A percentile compares a stretch with the other conserved stretches of the same genome.
Evolutionary conservation across 805 yeast genomes (phyloP).

Genomic region (Candida parachauliodes): DNA sequence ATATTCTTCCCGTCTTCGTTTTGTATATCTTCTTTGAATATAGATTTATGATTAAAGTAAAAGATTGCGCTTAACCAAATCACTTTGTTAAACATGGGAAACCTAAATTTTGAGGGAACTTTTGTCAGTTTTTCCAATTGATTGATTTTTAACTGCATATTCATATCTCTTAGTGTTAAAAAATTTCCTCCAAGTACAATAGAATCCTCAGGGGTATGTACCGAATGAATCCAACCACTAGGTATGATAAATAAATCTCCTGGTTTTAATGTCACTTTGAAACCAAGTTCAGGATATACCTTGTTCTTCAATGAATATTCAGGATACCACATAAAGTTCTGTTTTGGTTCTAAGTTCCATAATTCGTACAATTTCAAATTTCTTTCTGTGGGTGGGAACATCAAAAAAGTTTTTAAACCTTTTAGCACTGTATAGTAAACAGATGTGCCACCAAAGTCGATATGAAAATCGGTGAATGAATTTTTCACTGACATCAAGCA

Average conservation of each 20-base stretch:
- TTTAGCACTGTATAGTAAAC: conserved; percentile 79
- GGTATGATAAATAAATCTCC: conserved; percentile 85
- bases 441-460: conserved; percentile 90
- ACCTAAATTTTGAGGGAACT: conserved; percentile 73
- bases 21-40: conserved; percentile 12
- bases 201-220: conserved; percentile 76
- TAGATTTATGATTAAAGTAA: conserved; percentile 24
- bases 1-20: conserved; percentile 13
- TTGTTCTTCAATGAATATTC: conserved; percentile 40
- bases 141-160: conserved; percentile 59
- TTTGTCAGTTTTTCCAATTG: conserved; percentile 62
- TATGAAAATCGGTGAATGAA: conserved; percentile 85
- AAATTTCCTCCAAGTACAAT: conserved; percentile 87
- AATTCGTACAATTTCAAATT: conserved; percentile 60
- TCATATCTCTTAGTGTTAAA: conserved; percentile 59
- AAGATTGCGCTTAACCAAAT: conserved; percentile 65
- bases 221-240: conserved; percentile 92
- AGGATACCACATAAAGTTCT: conserved; percentile 62
- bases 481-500: conserved; percentile 81
- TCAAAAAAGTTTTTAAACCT: conserved; percentile 73
- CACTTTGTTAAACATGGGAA: conserved; percentile 70
- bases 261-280: conserved; percentile 47
- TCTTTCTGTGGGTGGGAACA: conserved; percentile 70
- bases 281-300: conserved; percentile 37
- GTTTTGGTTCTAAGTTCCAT: conserved; percentile 71